These are phyloP conservation scores for Mucor piriformis DNA, from an alignment of 371 early-diverging fungal genomes.

Conservation along the genomic window DNA sequence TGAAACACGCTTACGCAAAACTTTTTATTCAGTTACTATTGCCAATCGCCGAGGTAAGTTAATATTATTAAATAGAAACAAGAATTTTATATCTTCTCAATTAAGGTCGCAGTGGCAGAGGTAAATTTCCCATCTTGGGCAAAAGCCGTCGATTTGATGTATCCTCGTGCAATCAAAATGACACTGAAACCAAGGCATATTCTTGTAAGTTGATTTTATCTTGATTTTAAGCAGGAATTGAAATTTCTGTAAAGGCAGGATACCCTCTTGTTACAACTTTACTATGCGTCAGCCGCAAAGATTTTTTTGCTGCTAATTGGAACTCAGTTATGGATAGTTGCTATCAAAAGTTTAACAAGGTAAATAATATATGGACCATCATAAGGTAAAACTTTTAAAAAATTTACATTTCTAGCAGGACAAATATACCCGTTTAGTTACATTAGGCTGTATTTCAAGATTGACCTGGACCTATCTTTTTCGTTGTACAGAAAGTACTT, in stretches of 20 bases:
- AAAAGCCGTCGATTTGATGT: slow-evolving; percentile 88
- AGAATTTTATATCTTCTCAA: background rate
- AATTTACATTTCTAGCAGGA: slow-evolving; percentile 48
- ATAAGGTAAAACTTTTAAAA: background rate
- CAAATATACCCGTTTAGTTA: slow-evolving; percentile 68
- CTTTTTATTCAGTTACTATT: slow-evolving; percentile 88
- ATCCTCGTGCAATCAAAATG: slow-evolving; percentile 91
- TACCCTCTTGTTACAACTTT: slow-evolving; percentile 87
- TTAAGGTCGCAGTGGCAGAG: slow-evolving; percentile 80
- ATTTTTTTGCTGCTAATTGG: slow-evolving; percentile 88
- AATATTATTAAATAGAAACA: background rate
- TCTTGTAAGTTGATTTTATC: slow-evolving; percentile 24
- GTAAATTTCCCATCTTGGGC: slow-evolving; percentile 94
- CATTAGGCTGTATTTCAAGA: slow-evolving; percentile 81
- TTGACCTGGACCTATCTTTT: slow-evolving; percentile 94
- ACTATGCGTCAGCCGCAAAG: slow-evolving; percentile 86
- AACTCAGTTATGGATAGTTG: slow-evolving; percentile 73
- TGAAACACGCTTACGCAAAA: slow-evolving; percentile 91
- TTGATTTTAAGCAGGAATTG: background rate
- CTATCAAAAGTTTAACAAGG: slow-evolving; percentile 77
- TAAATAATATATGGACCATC: slow-evolving; percentile 23
- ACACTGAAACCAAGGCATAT: slow-evolving; percentile 80
- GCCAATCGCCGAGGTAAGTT: slow-evolving; percentile 78
- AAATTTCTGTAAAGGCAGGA: slow-evolving; percentile 48
- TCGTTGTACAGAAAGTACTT: slow-evolving; percentile 77